Evolutionary conservation across 2,329 filamentous ascomycete species (phyloP).

Genomic region (Ambrosiella xylebori): DNA sequence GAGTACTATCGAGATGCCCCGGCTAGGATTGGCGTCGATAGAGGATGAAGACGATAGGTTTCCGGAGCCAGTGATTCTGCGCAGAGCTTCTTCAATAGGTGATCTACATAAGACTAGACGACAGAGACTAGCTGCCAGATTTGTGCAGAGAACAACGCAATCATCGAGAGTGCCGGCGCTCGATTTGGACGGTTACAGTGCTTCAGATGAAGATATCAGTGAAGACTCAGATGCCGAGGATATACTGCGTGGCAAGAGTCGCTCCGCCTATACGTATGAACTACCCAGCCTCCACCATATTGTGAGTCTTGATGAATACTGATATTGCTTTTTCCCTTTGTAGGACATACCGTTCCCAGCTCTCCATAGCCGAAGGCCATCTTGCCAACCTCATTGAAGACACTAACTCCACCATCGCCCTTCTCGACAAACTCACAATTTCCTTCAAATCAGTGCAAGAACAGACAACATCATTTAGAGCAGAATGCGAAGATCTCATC

Average conservation of each 20-base stretch:
- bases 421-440: slow-evolving; percentile 62
- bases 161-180: slow-evolving; percentile 7
- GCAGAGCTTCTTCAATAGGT: slow-evolving; percentile 47
- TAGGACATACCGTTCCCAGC: slow-evolving; percentile 64
- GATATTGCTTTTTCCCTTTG: neutral
- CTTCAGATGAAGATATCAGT: slow-evolving; percentile 5
- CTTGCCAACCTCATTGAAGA: slow-evolving; percentile 63
- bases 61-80: slow-evolving; percentile 45
- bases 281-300: neutral
- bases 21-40: slow-evolving; percentile 8
- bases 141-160: slow-evolving; percentile 6
- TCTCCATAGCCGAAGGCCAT: slow-evolving; percentile 64
- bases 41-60: slow-evolving; percentile 37
- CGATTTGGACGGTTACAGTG: slow-evolving; percentile 6
- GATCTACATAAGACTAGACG: slow-evolving; percentile 2
- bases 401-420: slow-evolving; percentile 55
- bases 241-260: slow-evolving; percentile 31
- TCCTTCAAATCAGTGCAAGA: slow-evolving; percentile 77
- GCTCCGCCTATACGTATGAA: slow-evolving; percentile 32
- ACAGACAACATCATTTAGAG: slow-evolving; percentile 84
- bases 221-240: slow-evolving; percentile 37
- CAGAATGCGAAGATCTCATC: slow-evolving; percentile 77
- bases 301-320: neutral
- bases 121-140: neutral
- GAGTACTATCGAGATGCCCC: slow-evolving; percentile 5